Evolutionary conservation across 1,284 basidiomycete genomes (phyloP), one percentile per base, ranked within the genome.

Genomic region (Malassezia yamatoensis): DNA sequence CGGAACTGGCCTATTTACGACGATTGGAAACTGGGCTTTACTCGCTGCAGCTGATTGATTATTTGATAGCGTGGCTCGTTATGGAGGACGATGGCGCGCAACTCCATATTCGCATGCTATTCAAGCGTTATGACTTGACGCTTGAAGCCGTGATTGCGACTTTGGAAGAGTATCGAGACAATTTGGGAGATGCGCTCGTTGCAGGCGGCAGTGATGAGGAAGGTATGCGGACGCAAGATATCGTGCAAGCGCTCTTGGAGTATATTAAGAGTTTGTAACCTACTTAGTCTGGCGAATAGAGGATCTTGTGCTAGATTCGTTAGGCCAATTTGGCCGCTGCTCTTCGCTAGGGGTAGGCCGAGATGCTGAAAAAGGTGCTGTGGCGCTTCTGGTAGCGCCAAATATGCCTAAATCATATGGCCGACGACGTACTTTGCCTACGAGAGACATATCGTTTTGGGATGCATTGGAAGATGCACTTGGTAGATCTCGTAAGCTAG

Each of bases 71-170:
- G 1, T 99, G 94, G 94, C 76, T 96, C 29, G 82, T 83, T 54
- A 94, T 96, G 90, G 94, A 99, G 77, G 94, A 98, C 66, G 94
- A 98, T 67, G 94, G 90, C 3, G 24, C 58, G 1, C 46, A 54
- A 8, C 58, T 61, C n/a, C 68, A 71, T 34, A 42, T 64, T 11
- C 29, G 43, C 11, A 41, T 56, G 29, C 37, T 69, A 15, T 49
- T 71, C 5, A 35, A 35, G 8, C 53, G 69, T 2, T 51, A 45
- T 7, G 52, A 51, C 2, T 3, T 51, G 13, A n/a, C 49, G 1
- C 58, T 64, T 10, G 3, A 10, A 4, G 57, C 59, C 20, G 35
- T 74, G 0, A 47, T 56, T 1, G 41, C 16, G 0, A 59, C 57
- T 18, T 53, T 73, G 20, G 40, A 48, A 18, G 67, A 68, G 47